Percentiles rank a stretch among this genome's conserved stretches.
Evolutionary conservation across 2,329 filamentous ascomycete genomes (phyloP).

Genomic region (Neobulgaria alba): DNA sequence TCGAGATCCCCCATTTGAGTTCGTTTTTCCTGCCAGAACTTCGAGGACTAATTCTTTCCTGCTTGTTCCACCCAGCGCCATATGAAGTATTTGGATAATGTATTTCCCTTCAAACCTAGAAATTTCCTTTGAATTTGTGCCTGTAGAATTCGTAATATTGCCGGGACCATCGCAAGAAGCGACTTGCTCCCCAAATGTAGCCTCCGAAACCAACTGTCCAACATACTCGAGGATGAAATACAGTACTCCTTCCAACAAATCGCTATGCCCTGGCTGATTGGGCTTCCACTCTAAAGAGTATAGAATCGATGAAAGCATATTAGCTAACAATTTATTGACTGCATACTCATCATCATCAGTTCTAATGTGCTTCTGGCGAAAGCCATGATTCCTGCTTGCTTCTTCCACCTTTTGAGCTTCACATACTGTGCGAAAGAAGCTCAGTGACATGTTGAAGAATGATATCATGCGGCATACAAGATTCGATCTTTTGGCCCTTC

Average conservation of each 20-base stretch:
- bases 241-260: conserved; percentile 35
- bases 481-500: conserved; percentile 10
- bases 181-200: conserved; percentile 31
- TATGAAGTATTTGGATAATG: conserved; percentile 20
- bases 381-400: background rate
- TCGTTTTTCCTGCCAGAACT: conserved; percentile 11
- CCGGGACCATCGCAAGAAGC: conserved; percentile 15
- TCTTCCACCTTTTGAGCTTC: conserved; percentile 13
- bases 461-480: conserved; percentile 17
- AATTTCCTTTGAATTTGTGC: background rate
- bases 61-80: conserved; percentile 15
- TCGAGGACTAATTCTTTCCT: conserved; percentile 13
- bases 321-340: conserved; percentile 16
- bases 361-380: conserved; percentile 5
- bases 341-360: conserved; percentile 14
- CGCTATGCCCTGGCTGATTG: conserved; percentile 21
- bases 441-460: conserved; percentile 14
- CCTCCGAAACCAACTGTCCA: conserved; percentile 32
- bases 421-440: conserved; percentile 11
- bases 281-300: conserved; percentile 17
- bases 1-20: background rate
- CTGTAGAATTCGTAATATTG: conserved; percentile 12
- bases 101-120: conserved; percentile 15
- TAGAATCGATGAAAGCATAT: conserved; percentile 12
- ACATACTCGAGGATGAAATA: conserved; percentile 31